These are phyloP conservation scores for Climacium dendroides DNA, from an alignment of 225 moss, liverwort and hornwort genomes.

Conservation along the genomic window DNA sequence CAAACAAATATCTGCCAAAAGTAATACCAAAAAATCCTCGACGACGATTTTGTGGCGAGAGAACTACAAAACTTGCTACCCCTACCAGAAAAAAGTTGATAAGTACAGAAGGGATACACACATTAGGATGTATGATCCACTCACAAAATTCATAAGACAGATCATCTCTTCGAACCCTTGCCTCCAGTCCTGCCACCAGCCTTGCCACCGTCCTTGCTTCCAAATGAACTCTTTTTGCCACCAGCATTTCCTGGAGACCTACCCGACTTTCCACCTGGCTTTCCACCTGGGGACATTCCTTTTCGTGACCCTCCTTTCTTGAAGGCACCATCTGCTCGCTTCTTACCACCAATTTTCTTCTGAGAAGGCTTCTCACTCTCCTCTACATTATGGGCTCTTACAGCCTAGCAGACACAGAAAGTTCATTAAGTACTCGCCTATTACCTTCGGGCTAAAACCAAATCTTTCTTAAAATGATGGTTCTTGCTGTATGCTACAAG, in stretches of 20 bases:
- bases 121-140: background rate
- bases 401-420: slow-evolving; percentile 40
- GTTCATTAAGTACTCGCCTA: background rate
- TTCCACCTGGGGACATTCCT: slow-evolving; percentile 38
- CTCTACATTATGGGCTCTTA: slow-evolving; percentile 78
- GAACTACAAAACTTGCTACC: slow-evolving; percentile 11
- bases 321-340: slow-evolving; percentile 47
- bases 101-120: background rate
- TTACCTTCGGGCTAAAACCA: background rate
- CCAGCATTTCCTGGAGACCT: slow-evolving; percentile 6
- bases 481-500: background rate
- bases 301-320: slow-evolving; percentile 81
- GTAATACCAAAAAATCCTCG: background rate
- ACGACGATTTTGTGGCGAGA: background rate
- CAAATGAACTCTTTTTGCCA: slow-evolving; percentile 17
- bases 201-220: slow-evolving; percentile 14
- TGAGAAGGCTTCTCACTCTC: slow-evolving; percentile 69
- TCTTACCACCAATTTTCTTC: slow-evolving; percentile 68
- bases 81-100: background rate
- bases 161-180: slow-evolving; percentile 25
- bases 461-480: background rate
- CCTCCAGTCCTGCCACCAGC: background rate
- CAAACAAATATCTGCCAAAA: background rate
- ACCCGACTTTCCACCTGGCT: slow-evolving; percentile 22
- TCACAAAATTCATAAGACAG: background rate